Base-by-base conservation (phyloP, 164 flowering plant genomes). In the Amborella trichopoda region DNA sequence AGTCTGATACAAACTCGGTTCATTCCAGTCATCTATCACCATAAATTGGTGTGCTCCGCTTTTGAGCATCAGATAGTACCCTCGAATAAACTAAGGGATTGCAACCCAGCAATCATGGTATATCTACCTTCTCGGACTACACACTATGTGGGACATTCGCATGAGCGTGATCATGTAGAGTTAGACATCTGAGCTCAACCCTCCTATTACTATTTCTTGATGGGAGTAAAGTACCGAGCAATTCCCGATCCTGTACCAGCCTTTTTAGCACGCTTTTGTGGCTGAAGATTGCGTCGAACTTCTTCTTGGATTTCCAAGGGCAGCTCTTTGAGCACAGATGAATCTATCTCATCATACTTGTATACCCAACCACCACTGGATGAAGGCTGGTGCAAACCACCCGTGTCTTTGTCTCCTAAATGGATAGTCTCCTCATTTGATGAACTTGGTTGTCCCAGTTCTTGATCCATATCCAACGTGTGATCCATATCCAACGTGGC, bases 231-330 rank as follows among this genome's bases (percentile, higher is more conserved):
- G 69, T 86, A 91, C 28, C 68, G 58, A 71, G 77, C 54, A 45
- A 81, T 83, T 45, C 62, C 65, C 10, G 76, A 72, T 49, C 81
- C 74, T 65, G 56, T 65, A 41, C 61, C 82, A 10, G 54, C 58
- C 5, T 37, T 37, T 5, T 37, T 37, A 12, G 44, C 49, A 23
- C 67, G 83, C 71, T 83, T 79, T 21, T 46, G 72, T 40, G 95
- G 83, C 22, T 65, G 75, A 26, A 91, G 56, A 78, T 73, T 76
- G 18, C 70, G 67, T 3, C 66, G 67, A 6, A 86, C 48, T 64
- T 91, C 94, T 44, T 62, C 62, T 56, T 80, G 96, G 44, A 91
- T 76, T 63, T 86, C 87, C 1, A 49, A 59, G 1, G 98, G 96
- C 21, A 91, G 68, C 58, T 91, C 96, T 49, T 75, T 67, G 26